phyloP scores from a whole-genome alignment of 441 rosid species.

The Melastoma candidum region DNA sequence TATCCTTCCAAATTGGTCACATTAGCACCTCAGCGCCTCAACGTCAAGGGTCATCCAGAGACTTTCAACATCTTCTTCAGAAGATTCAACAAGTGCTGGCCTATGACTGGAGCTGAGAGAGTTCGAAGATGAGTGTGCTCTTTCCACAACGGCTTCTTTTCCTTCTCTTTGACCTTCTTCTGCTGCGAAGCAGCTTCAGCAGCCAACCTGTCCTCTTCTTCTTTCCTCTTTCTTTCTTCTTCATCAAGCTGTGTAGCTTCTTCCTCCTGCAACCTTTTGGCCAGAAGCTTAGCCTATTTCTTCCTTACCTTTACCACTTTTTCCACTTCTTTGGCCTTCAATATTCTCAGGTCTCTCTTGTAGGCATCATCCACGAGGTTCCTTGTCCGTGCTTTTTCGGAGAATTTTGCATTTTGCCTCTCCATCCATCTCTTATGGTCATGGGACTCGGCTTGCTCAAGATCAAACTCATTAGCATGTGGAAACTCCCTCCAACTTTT shows the following conservation, averaged over 20 bases:
- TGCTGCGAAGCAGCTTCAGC: constrained; percentile 80
- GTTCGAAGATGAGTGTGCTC: constrained; percentile 80
- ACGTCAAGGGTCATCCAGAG: constrained; percentile 63
- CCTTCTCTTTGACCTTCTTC: constrained; percentile 79
- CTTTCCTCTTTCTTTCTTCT: constrained; percentile 69
- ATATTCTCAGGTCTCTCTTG: constrained; percentile 78
- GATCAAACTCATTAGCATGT: constrained; percentile 92
- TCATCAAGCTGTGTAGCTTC: constrained; percentile 77
- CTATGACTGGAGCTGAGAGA: constrained; percentile 51
- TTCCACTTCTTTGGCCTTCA: constrained; percentile 73
- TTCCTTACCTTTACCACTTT: constrained; percentile 86
- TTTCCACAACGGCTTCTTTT: constrained; percentile 83
- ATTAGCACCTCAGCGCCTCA: constrained; percentile 56
- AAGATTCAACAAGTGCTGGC: constrained; percentile 50
- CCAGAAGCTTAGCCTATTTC: constrained; percentile 69
- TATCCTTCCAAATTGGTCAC: constrained; percentile 56
- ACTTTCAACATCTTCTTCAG: constrained; percentile 66
- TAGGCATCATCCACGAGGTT: constrained; percentile 85
- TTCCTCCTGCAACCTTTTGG: constrained; percentile 83
- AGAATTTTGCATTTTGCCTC: constrained; percentile 80
- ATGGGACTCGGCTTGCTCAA: constrained; percentile 92
- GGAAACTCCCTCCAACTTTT: constrained; percentile 99
- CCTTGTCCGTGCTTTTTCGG: constrained; percentile 78
- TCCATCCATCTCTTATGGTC: constrained; percentile 99
- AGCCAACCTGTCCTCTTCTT: constrained; percentile 69